Evolutionary conservation across 306 rosid species (phyloP).

Genomic region (Carpinus viminea): DNA sequence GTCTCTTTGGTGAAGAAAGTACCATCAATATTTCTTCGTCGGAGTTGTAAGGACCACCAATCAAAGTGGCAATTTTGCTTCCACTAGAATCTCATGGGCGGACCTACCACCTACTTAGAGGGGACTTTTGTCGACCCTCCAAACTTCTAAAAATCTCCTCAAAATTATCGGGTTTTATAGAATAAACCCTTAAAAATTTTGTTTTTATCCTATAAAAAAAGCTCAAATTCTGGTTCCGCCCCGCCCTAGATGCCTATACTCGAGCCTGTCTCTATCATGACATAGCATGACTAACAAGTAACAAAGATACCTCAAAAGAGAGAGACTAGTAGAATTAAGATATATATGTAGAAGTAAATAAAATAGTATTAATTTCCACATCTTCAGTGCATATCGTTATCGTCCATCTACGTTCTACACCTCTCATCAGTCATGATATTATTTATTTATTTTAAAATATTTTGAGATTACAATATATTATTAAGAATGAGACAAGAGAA

Average conservation of each 20-base stretch:
- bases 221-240: too few relatives aligned
- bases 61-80: not conserved
- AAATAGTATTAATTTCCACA: not conserved
- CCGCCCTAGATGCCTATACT: not conserved
- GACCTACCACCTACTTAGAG: too few relatives aligned
- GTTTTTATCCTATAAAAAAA: too few relatives aligned
- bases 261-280: not conserved
- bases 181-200: too few relatives aligned
- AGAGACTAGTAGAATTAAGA: not conserved
- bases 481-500: too few relatives aligned
- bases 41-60: not conserved
- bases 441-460: too few relatives aligned
- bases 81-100: not conserved
- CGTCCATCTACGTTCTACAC: too few relatives aligned
- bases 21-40: not conserved
- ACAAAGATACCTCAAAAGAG: not conserved
- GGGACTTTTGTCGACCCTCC: too few relatives aligned
- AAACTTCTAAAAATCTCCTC: too few relatives aligned
- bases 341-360: not conserved
- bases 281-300: not conserved
- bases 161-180: too few relatives aligned
- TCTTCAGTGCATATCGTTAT: not conserved
- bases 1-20: not conserved
- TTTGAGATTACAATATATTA: too few relatives aligned
- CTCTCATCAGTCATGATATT: too few relatives aligned